phyloP scores from a whole-genome alignment of 2,329 filamentous ascomycete species.

The Paecilomyces dactylethromorphus region DNA sequence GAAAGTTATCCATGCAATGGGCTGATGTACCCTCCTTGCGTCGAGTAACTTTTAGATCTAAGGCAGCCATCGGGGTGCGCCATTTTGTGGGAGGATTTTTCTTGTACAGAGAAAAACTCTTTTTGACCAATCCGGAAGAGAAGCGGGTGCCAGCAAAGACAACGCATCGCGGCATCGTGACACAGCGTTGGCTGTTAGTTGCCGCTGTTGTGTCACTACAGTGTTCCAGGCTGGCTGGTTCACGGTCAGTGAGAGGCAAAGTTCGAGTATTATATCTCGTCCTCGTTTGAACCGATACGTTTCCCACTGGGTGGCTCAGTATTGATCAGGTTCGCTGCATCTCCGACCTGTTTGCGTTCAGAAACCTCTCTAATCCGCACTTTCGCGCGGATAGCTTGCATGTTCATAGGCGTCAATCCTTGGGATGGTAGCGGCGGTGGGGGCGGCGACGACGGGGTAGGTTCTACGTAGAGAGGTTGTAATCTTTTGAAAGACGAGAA shows the following conservation, averaged over 20 bases:
- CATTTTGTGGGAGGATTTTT: background rate
- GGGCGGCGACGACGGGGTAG: constrained; percentile 27
- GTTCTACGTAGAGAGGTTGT: constrained; percentile 31
- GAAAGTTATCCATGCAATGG: background rate
- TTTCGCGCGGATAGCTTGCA: constrained; percentile 60
- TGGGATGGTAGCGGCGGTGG: constrained; percentile 33
- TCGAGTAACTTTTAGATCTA: background rate
- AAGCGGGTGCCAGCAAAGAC: background rate
- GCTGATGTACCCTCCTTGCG: background rate
- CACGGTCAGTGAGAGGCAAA: background rate
- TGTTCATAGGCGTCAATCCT: constrained; percentile 47
- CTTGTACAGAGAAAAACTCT: background rate
- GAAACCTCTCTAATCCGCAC: constrained; percentile 69
- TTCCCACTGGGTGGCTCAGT: constrained; percentile 20
- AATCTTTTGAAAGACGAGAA: constrained; percentile 35
- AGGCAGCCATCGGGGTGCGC: background rate
- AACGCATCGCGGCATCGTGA: background rate
- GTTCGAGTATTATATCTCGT: background rate
- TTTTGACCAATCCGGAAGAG: background rate
- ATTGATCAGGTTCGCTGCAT: constrained; percentile 72
- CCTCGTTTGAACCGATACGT: background rate
- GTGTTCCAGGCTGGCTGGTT: background rate
- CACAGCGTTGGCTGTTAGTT: background rate
- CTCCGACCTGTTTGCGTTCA: constrained; percentile 83
- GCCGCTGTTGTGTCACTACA: background rate